These are phyloP conservation scores for Pleurotus giganteus DNA, from an alignment of 768 basidiomycete genomes.

Conservation along the genomic window DNA sequence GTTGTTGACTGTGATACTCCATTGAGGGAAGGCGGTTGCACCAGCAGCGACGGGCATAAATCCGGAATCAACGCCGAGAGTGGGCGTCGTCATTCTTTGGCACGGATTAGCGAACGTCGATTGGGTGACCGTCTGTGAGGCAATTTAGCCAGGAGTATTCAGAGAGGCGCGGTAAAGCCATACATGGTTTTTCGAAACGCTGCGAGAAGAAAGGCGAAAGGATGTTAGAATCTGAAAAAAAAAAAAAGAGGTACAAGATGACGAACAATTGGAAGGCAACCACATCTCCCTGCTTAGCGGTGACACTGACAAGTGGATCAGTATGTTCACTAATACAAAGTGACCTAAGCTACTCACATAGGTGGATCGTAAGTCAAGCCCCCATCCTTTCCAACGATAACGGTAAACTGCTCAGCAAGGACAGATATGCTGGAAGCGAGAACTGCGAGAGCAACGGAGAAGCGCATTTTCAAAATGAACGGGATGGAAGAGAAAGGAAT, in stretches of 20 bases:
- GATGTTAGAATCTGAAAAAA: background rate
- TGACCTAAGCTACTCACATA: background rate
- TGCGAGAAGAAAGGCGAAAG: conserved; percentile 12
- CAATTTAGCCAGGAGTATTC: background rate
- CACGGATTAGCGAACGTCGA: conserved; percentile 39
- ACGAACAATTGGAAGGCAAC: conserved; percentile 46
- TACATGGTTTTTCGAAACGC: conserved; percentile 39
- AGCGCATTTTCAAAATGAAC: conserved; percentile 45
- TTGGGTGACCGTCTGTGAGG: conserved; percentile 34
- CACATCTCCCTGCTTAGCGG: conserved; percentile 32
- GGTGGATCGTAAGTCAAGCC: conserved; percentile 13
- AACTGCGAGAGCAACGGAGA: conserved; percentile 38
- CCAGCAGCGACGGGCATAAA: conserved; percentile 36
- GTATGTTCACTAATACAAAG: no score
- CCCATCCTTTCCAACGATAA: conserved; percentile 40
- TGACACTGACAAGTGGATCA: conserved; percentile 18
- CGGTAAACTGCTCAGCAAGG: conserved; percentile 32
- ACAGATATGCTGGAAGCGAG: conserved; percentile 38
- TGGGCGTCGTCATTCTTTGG: conserved; percentile 20
- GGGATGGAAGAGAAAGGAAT: conserved; percentile 18
- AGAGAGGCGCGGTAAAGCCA: conserved; percentile 10
- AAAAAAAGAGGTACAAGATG: background rate
- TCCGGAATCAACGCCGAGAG: conserved; percentile 42
- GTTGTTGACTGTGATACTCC: conserved; percentile 33
- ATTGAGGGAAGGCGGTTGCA: conserved; percentile 33